Base-by-base conservation (phyloP, 1,139 yeast species). In the Candida buenavistaensis region DNA sequence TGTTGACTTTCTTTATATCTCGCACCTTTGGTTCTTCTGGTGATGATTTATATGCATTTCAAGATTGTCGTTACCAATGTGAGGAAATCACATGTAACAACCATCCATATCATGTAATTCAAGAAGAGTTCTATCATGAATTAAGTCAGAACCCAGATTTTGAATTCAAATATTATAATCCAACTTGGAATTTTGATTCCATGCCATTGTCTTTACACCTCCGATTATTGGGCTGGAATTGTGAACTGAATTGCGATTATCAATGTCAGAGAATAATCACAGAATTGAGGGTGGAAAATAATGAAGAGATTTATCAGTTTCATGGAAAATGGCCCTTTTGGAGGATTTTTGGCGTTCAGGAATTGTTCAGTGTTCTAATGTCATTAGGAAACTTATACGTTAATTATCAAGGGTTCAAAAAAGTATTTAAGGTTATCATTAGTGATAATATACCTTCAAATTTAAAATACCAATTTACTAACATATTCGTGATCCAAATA, bases 311-410 rank as follows among this genome's bases (percentile, higher is more conserved):
- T 2, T 73, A 73, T 31, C 98, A 92, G 54, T 92, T 88, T 60
- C 97, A 92, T 57, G 98, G 98, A 0, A 92, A 92, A 60, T 92
- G 98, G 98, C 97, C 97, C 2, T 92, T 92, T 51, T 47, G 66
- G 27, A 70, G 98, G 37, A 52, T 84, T 1, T 60, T 70, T 13
- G 95, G 95, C 0, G 67, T 85, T 20, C 98, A 92, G 55, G 98
- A 92, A 54, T 64, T 89, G 0, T 83, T 82, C 11, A 82, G 95
- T n/a, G 79, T 84, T 2, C 20, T 88, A 1, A 92, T 92, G 57
- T 85, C 96, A 9, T 45, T 90, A 7, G 81, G 87, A 6, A 92
- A 92, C 54, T 78, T 87, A 38, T 47, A 78, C 12, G 95, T 95
- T 2, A 95, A 90, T 55, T 76, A 70, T 41, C 38, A 63, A 30